Evolutionary conservation across 345 rosid species (phyloP), one percentile per base, ranked within the genome.

Genomic region (Pugionium cornutum): DNA sequence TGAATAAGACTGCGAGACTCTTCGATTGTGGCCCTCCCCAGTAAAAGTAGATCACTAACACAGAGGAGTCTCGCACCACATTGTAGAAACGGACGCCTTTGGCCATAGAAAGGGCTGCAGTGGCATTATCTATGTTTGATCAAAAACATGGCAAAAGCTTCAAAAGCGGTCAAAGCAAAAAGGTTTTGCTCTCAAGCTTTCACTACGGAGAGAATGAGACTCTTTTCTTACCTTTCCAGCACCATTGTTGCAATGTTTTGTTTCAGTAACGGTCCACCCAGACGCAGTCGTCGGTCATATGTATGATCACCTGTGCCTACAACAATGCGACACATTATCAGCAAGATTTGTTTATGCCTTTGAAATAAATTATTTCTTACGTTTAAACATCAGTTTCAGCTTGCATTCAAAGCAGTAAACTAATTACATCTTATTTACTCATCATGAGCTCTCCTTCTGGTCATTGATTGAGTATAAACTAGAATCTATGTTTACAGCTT

Each of bases 291-390:
- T 42, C 97, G 81, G 33, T 85, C 95, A 74, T 75, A 94, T 48
- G 92, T 75, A 77, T 90, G 97, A 76, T 94, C 99, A 6, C 99
- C 99, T 4, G 99, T 94, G 66, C 99, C 99, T 90, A 84, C 59
- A 78, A 65, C 67, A 73, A 61, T 32, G 64, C 58, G 56, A 42
- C 40, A 31, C 48, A 46, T 64, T 32, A 56, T 51, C 44, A 42
- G 9, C 26, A 58, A 46, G 8, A 66, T 27, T 43, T 39, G 9
- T 18, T 43, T 46, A 18, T 30, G 18, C 44, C 25, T 9, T 6
- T 35, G 32, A n/a, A 35, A 33, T 34, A 36, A 36, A 4, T 27
- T 49, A 9, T 26, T 37, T 26, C 10, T 25, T 29, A 43, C 1
- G 26, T 1, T 43, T 43, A n/a, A 11, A 43, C 7, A 11, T 7